Evolutionary conservation across 1,284 basidiomycete species (phyloP).

Genomic region (Pseudozyma tsukubaensis): DNA sequence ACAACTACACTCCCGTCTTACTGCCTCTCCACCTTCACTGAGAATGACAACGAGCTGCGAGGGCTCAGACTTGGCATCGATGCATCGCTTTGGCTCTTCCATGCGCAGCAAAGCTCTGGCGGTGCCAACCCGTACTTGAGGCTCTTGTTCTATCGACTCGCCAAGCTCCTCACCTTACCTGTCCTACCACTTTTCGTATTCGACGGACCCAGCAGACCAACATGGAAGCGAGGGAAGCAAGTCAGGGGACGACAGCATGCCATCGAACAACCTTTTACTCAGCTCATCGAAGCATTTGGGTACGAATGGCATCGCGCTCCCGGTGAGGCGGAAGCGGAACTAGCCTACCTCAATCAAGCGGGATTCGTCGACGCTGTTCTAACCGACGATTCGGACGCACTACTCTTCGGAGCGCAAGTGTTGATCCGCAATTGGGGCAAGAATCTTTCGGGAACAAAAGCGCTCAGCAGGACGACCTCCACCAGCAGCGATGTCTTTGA

Average conservation of each 20-base stretch:
- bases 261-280: slow-evolving; percentile 44
- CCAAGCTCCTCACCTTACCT: slow-evolving; percentile 79
- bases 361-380: slow-evolving; percentile 88
- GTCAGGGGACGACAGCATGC: slow-evolving; percentile 71
- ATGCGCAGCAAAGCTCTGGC: slow-evolving; percentile 69
- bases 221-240: slow-evolving; percentile 81
- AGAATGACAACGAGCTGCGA: slow-evolving; percentile 28
- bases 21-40: slow-evolving; percentile 31
- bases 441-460: slow-evolving; percentile 34
- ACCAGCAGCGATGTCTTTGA: slow-evolving; percentile 26
- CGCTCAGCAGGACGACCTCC: slow-evolving; percentile 22
- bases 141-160: slow-evolving; percentile 72
- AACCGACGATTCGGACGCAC: slow-evolving; percentile 92
- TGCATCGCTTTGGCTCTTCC: slow-evolving; percentile 71
- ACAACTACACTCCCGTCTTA: slow-evolving; percentile 46
- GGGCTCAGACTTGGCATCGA: slow-evolving; percentile 59
- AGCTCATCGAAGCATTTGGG: slow-evolving; percentile 87
- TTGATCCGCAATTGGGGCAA: slow-evolving; percentile 77
- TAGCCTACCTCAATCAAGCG: slow-evolving; percentile 84
- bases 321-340: slow-evolving; percentile 95
- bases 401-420: slow-evolving; percentile 85
- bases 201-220: slow-evolving; percentile 86
- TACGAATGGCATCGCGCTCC: slow-evolving; percentile 79
- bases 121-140: slow-evolving; percentile 72
- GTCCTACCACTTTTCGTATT: slow-evolving; percentile 92